These are phyloP conservation scores for Mercurialis annua DNA, from an alignment of 345 rosid genomes.

Conservation along the genomic window DNA sequence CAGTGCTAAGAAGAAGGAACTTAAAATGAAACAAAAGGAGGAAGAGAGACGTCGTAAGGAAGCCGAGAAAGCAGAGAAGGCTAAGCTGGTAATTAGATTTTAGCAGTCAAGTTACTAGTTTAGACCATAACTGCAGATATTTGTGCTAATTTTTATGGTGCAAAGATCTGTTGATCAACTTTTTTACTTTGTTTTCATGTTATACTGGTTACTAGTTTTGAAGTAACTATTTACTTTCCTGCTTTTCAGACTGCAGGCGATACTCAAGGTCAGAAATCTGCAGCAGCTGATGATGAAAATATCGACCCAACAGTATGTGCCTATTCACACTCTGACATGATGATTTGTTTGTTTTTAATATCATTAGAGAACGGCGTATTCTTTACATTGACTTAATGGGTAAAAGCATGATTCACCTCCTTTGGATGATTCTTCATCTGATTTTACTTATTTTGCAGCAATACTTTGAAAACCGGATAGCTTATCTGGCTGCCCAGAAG, in stretches of 20 bases:
- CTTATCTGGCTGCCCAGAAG: conserved; percentile 61
- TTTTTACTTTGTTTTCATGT: no score
- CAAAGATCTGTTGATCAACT: no score
- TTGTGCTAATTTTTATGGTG: not conserved
- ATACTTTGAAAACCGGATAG: conserved; percentile 80
- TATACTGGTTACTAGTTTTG: not conserved
- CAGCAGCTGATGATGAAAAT: conserved; percentile 82
- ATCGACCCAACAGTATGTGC: conserved; percentile 88
- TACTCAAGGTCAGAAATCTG: conserved; percentile 18
- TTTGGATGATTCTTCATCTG: not conserved
- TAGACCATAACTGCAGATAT: not conserved
- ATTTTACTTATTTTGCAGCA: conserved; percentile 50
- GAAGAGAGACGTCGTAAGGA: conserved; percentile 79
- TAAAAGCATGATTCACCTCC: not conserved
- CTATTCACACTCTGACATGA: not conserved
- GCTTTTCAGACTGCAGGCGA: conserved; percentile 44
- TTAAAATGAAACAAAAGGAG: conserved; percentile 68
- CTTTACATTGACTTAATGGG: not conserved
- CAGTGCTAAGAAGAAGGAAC: conserved; percentile 86
- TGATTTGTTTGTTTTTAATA: no score
- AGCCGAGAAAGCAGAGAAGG: conserved; percentile 50
- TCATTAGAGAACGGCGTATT: no score
- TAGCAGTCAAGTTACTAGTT: not conserved
- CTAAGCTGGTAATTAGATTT: conserved; percentile 40
- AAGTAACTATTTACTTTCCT: not conserved